Evolutionary conservation across 495 filamentous ascomycete genomes (phyloP).

Genomic region (Haplographium delicatum): DNA sequence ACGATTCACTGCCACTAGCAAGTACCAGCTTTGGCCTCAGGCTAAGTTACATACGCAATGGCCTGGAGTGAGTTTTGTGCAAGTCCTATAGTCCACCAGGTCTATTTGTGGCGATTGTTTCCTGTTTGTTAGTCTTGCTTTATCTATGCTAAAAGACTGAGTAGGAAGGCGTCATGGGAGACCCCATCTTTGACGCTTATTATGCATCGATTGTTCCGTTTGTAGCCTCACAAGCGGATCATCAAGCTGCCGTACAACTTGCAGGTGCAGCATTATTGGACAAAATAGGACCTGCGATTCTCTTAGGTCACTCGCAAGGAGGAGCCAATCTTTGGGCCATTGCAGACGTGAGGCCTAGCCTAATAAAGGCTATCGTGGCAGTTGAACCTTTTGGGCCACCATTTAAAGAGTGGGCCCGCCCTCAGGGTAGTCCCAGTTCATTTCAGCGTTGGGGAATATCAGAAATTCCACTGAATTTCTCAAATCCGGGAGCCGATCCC

Average conservation of each 20-base stretch:
- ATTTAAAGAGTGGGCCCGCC: conserved; percentile 8
- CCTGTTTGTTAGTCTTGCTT: no score
- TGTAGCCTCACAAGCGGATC: no score
- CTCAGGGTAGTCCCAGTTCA: no score
- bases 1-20: conserved; percentile 34
- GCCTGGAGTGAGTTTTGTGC: conserved; percentile 37
- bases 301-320: conserved; percentile 50
- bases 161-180: conserved; percentile 38
- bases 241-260: no score
- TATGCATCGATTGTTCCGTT: conserved; percentile 41
- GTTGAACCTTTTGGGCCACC: conserved; percentile 53
- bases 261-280: conserved; percentile 43
- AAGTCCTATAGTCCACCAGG: no score
- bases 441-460: no score
- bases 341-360: conserved; percentile 40
- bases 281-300: conserved; percentile 40
- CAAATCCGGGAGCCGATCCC: no score
- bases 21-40: conserved; percentile 37
- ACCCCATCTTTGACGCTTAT: conserved; percentile 47
- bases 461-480: no score
- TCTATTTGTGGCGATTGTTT: no score
- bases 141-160: no score
- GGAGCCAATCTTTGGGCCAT: conserved; percentile 42
- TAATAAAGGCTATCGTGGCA: conserved; percentile 43
- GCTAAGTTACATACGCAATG: conserved; percentile 47